Evolutionary conservation across 2,329 filamentous ascomycete genomes (phyloP), one percentile per base, ranked within the genome.

Genomic region (Arthrobotrys musiformis): DNA sequence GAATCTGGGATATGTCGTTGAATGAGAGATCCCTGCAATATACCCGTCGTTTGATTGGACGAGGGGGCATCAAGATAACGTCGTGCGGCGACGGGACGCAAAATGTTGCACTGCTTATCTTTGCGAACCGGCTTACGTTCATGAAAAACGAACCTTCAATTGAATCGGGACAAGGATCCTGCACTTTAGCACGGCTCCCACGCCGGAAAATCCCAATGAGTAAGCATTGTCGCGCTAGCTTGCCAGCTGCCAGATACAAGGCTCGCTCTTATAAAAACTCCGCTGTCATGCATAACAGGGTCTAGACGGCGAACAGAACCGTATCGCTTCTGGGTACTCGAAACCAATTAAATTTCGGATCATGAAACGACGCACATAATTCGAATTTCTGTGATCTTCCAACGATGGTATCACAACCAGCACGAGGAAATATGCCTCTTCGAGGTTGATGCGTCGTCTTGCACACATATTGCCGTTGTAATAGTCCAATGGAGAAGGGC

Each of bases 211-310:
- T 30, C 46, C 28, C 28, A 69, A 56, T 50, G 33, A 33, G 44
- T 46, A 64, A 35, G 15, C 19, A 28, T n/a, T 26, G 42, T 52
- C 58, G n/a, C 35, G 46, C 46, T 58, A 35, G 50, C 46, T 58
- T 46, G 50, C 48, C 44, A 30, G 35, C 44, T 68, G n/a, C 50
- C 54, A 52, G 17, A 58, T 58, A 58, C 54, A 58, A 44, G 60
- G 56, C 26, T 46, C 33, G 44, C 42, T 64, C 48, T 72, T 61
- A 73, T 37, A 66, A 73, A 73, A 73, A 60, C 33, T 73, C 69
- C 69, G 69, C 61, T 73, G 69, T 76, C 72, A 76, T 76, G 72
- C 72, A 70, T 60, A n/a, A 64, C 64, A 76, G 56, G 64, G 72
- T 64, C 40, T 63, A 50, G 42, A 76, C 72, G 72, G 72, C 72